Evolutionary conservation across 2,329 filamentous ascomycete genomes (phyloP), one percentile per base, ranked within the genome.

Genomic region (Aspergillus transmontanensis): DNA sequence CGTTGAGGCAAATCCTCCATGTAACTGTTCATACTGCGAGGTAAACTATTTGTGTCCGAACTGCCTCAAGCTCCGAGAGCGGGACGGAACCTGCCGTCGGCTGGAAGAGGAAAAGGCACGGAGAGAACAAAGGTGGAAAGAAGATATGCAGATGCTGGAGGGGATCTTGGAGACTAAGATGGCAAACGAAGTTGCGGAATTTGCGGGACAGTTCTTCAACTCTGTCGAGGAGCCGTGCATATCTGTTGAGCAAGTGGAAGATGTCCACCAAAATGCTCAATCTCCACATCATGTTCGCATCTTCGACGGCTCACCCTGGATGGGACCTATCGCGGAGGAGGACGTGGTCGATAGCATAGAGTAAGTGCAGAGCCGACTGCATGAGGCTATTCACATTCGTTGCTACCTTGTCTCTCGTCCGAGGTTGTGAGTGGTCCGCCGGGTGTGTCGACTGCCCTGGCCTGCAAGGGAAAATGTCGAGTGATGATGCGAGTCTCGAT

Each of bases 1-100:
- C 63, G 69, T 79, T 12, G 69, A 69, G 11, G 69, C 69, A 14
- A 70, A 79, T 45, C 78, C 79, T n/a, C 76, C 78, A 10, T 82
- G 80, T 70, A 77, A 75, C 39, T 82, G 80, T 68, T 75, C 78
- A 30, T 80, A 79, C 68, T 82, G 80, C 65, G 72, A 78, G 56
- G 70, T 73, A 32, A 78, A 81, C 64, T 82, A 81, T 61, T 67
- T 76, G 41, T 82, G 80, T 62, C 80, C 79, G 6, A 81, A 81
- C 66, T 82, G 80, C 67, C 69, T 75, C 58, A 75, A 74, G 59
- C 61, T 75, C n/a, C 74, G 74, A 57, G 76, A 78, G 58, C 73
- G 71, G 48, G 79, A 80, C 54, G 77, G 77, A 3, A 75, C 72
- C 7, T 81, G 79, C 62, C 78, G 77, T 28, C 76, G 76, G 16